Evolutionary conservation across 441 rosid genomes (phyloP).

Genomic region (Populus hybrid): DNA sequence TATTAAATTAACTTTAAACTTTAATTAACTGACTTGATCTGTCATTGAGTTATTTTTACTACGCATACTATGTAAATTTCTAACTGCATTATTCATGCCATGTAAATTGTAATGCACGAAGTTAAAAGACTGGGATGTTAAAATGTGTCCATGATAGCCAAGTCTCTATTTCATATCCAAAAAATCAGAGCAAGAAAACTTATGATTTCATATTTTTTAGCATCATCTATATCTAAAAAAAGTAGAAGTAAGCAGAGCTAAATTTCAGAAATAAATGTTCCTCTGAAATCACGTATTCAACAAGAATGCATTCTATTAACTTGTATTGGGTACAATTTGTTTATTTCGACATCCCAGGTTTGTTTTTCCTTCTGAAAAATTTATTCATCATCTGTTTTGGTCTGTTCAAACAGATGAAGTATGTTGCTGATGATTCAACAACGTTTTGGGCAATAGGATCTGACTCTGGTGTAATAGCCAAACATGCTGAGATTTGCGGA

Average conservation of each 20-base stretch:
- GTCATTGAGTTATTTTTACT: no score
- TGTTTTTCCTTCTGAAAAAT: not conserved
- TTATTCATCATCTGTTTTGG: not conserved
- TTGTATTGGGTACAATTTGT: not conserved
- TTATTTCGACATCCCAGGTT: not conserved
- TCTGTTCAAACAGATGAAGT: constrained; percentile 53
- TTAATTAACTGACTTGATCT: no score
- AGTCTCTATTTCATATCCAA: no score
- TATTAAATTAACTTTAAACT: no score
- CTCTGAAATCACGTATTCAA: not conserved
- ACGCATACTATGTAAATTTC: no score
- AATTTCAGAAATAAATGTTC: not conserved
- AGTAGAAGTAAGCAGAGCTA: no score
- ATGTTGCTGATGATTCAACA: constrained; percentile 81
- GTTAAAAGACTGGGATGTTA: no score
- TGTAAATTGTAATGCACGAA: no score
- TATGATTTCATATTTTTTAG: no score
- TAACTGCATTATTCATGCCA: no score
- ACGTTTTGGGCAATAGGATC: constrained; percentile 89
- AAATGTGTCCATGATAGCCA: no score
- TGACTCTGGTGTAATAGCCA: constrained; percentile 64
- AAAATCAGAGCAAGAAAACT: no score
- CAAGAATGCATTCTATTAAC: not conserved
- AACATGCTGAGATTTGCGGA: constrained; percentile 48
- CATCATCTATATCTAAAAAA: not conserved